phyloP scores from a whole-genome alignment of 2,329 filamentous ascomycete genomes.

The Apiospora malaysiana region DNA sequence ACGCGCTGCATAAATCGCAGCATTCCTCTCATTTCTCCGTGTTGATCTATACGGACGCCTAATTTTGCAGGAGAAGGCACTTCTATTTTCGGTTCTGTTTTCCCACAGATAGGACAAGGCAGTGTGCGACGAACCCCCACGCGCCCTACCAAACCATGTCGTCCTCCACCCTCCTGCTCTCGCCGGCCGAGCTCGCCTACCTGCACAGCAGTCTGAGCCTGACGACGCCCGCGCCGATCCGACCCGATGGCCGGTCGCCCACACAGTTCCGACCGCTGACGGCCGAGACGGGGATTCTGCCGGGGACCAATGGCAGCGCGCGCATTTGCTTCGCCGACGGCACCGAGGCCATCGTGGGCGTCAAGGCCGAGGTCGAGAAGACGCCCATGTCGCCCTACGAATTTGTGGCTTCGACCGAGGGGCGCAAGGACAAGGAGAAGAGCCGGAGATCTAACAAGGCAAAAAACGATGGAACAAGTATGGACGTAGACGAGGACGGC shows the following conservation, averaged over 20 bases:
- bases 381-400: conserved; percentile 49
- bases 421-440: conserved; percentile 24
- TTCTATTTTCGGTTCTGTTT: neutral
- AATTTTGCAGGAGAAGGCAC: neutral
- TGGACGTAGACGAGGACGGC: conserved; percentile 44
- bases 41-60: neutral
- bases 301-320: conserved; percentile 88
- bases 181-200: conserved; percentile 95
- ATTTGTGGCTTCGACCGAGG: conserved; percentile 1
- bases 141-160: conserved; percentile 26
- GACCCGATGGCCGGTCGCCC: conserved; percentile 81
- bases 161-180: conserved; percentile 78
- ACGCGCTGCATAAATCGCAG: neutral
- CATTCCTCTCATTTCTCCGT: neutral
- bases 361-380: conserved; percentile 93
- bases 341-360: conserved; percentile 92
- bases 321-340: conserved; percentile 94
- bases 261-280: conserved; percentile 90
- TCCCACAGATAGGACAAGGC: neutral
- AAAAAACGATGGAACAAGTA: conserved; percentile 37
- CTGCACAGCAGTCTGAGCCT: conserved; percentile 86
- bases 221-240: conserved; percentile 71
- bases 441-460: conserved; percentile 35
- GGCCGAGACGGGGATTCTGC: conserved; percentile 89
- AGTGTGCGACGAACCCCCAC: neutral